Evolutionary conservation across 2,329 filamentous ascomycete genomes (phyloP).

Genomic region (Phymatotrichopsis omnivora): DNA sequence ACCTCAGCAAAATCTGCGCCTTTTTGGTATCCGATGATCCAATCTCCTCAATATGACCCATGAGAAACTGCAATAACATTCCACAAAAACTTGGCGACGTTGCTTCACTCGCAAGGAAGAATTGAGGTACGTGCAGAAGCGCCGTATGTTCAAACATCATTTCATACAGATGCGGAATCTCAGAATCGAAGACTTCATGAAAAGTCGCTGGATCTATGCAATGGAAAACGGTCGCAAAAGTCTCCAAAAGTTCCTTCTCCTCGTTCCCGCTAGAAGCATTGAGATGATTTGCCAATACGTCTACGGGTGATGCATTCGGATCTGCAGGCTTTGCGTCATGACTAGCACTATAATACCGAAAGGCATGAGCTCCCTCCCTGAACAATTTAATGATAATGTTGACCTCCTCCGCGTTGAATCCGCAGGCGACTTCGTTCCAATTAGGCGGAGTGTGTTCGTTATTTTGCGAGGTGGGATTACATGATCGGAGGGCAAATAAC

Average conservation of each 20-base stretch:
- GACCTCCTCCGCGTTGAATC: constrained; percentile 95
- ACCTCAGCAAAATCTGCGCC: constrained; percentile 78
- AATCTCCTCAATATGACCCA: constrained; percentile 92
- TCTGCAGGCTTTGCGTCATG: constrained; percentile 28
- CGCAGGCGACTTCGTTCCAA: constrained; percentile 91
- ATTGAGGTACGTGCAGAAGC: constrained; percentile 89
- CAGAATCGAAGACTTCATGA: constrained; percentile 94
- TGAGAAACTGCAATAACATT: constrained; percentile 94
- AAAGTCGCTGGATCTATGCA: constrained; percentile 97
- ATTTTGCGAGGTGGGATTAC: constrained; percentile 59
- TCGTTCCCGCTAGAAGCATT: constrained; percentile 91
- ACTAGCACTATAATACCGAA: constrained; percentile 91
- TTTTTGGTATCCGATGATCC: constrained; percentile 85
- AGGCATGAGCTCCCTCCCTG: constrained; percentile 89
- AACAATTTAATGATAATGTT: constrained; percentile 95
- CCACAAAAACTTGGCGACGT: constrained; percentile 96
- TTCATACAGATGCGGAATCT: constrained; percentile 92
- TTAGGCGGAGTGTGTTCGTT: constrained; percentile 81
- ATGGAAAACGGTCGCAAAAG: constrained; percentile 96
- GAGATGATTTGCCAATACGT: constrained; percentile 77
- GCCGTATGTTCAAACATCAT: constrained; percentile 97
- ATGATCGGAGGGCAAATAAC: constrained; percentile 86
- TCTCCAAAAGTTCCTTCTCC: constrained; percentile 94
- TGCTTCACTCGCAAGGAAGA: constrained; percentile 95
- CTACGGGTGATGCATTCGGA: constrained; percentile 61